Conservation (phyloP, 305 asterid species). For the Plantago lanceolata region DNA sequence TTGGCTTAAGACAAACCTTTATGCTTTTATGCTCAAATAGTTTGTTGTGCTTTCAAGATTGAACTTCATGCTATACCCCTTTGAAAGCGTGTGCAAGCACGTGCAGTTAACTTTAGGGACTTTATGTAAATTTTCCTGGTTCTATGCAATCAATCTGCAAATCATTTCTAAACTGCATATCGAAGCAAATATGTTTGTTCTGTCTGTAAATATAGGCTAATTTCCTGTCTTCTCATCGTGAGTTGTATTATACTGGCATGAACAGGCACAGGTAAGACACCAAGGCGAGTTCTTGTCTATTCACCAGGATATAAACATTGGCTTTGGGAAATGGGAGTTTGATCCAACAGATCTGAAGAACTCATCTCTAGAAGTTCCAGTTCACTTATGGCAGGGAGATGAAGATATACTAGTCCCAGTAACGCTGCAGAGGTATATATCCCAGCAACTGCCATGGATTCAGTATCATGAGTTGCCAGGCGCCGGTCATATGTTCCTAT, state of each 20-base stretch:
- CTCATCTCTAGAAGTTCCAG: conserved; percentile 52
- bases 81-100: background rate
- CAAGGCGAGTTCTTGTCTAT: conserved; percentile 72
- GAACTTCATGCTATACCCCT: background rate
- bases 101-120: background rate
- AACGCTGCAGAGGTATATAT: conserved; percentile 58
- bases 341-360: conserved; percentile 64
- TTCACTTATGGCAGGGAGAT: conserved; percentile 85
- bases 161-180: background rate
- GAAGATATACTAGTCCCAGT: conserved; percentile 69
- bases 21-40: too few species aligned
- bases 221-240: background rate
- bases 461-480: conserved; percentile 69
- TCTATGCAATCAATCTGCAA: too few species aligned
- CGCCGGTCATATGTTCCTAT: conserved; percentile 67
- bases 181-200: background rate
- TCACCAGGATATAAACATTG: conserved; percentile 58
- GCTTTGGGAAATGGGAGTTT: conserved; percentile 78
- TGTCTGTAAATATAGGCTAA: background rate
- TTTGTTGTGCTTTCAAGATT: too few species aligned
- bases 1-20: too few species aligned
- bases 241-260: background rate
- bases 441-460: conserved; percentile 66
- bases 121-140: background rate
- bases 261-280: conserved; percentile 49